Base-by-base conservation (phyloP, 78 protist genomes). In the Monosiga brevicollis region DNA sequence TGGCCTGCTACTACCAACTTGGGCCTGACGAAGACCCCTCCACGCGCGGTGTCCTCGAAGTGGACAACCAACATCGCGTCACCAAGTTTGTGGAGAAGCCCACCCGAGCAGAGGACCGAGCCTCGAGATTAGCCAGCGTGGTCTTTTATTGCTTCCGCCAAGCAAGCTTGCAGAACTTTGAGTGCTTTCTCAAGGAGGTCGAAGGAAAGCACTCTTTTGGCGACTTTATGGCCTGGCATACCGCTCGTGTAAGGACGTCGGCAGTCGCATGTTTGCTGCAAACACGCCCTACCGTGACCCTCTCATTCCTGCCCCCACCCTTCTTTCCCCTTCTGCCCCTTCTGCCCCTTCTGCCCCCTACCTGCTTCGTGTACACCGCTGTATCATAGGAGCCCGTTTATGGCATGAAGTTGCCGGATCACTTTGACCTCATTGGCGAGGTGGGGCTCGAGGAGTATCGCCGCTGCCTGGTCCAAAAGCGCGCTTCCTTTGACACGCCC, bases 361-460 rank as follows among this genome's bases (percentile, higher is more conserved):
- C n/a, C n/a, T n/a, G n/a, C n/a, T n/a, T n/a, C n/a, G n/a, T n/a
- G n/a, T n/a, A n/a, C n/a, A n/a, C n/a, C n/a, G n/a, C n/a, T n/a
- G n/a, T n/a, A n/a, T n/a, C 26, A 15, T 38, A 75, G 78, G 15
- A 6, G 11, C 40, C 78, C 11, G 38, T 75, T 6, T 38, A 75
- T 75, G 38, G 38, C 78, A 82, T 82, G 78, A 82, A 82, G 78
- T 25, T 82, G 25, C 76, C 76, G 78, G 62, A 74, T 2, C 26
- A 71, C 26, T 82, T 82, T 32, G 41, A 22, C 42, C 42, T 82
- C 23, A 82, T 82, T 36, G 76, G 76, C 26, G 40, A 80, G 15
- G 24, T 22, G 6, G 37, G 29, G 39, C 79, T 82, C 24, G 9
- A 73, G 26, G 78, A 71, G 15, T 73, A 82, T 23, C 78, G 15